These are phyloP conservation scores for Xylariaceae sp. DNA, from an alignment of 2,329 filamentous ascomycete species.

Conservation along the genomic window DNA sequence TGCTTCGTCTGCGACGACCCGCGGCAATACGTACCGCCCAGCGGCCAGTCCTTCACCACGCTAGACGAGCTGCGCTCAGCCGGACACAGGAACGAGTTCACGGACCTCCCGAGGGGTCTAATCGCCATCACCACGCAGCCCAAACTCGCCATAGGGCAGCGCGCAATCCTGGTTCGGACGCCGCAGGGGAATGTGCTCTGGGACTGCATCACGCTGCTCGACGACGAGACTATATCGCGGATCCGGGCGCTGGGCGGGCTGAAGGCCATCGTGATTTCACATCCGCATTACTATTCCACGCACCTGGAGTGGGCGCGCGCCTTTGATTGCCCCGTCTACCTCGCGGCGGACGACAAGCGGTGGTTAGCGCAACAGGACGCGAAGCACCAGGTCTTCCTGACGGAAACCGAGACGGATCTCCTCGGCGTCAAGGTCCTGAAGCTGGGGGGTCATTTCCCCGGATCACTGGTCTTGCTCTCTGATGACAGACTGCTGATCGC, in stretches of 20 bases:
- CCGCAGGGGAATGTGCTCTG: slow-evolving; percentile 68
- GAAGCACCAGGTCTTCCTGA: slow-evolving; percentile 46
- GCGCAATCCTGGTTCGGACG: slow-evolving; percentile 65
- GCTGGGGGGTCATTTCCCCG: slow-evolving; percentile 75
- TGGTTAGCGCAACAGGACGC: slow-evolving; percentile 54
- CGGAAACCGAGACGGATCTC: slow-evolving; percentile 39
- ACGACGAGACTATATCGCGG: slow-evolving; percentile 55
- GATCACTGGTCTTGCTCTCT: slow-evolving; percentile 64
- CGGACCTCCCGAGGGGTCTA: slow-evolving; percentile 39
- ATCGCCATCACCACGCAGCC: slow-evolving; percentile 48
- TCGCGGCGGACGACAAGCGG: slow-evolving; percentile 58
- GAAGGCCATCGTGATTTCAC: slow-evolving; percentile 67
- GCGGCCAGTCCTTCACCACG: slow-evolving; percentile 63
- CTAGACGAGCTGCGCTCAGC: slow-evolving; percentile 43
- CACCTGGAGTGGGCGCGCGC: slow-evolving; percentile 67
- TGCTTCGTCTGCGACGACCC: slow-evolving; percentile 73
- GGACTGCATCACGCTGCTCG: slow-evolving; percentile 71
- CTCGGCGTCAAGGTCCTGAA: slow-evolving; percentile 51
- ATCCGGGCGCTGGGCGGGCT: slow-evolving; percentile 63
- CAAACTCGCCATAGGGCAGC: slow-evolving; percentile 69
- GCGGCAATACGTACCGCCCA: slow-evolving; percentile 62
- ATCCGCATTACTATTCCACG: slow-evolving; percentile 80
- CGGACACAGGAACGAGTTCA: slow-evolving; percentile 52
- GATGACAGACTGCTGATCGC: slow-evolving; percentile 63
- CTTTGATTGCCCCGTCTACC: slow-evolving; percentile 67